Evolutionary conservation across 2,329 filamentous ascomycete genomes (phyloP), one percentile per base, ranked within the genome.

Genomic region (Hirsutella thompsonii): DNA sequence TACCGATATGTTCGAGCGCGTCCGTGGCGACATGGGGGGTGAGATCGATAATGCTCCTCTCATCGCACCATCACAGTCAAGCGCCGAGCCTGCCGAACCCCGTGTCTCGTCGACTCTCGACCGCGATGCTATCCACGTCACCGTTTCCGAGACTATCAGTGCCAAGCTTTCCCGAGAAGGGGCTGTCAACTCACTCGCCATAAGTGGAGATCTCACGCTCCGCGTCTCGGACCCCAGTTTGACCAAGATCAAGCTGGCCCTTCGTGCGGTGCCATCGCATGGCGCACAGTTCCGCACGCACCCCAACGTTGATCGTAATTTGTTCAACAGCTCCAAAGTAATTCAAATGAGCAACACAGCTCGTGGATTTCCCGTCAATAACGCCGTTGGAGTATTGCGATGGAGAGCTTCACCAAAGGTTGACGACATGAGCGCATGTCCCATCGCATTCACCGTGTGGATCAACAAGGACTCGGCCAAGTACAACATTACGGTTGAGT

Each of bases 381-480:
- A 94, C 58, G 79, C 84, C 14, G 90, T 96, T 43, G 88, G 85
- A 42, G 89, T 96, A 34, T 72, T 98, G 58, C 79, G 90, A 59
- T 98, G 92, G 92, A 84, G 88, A 55, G 83, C 86, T 19, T 79
- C 81, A 14, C 83, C 87, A 38, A 88, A 86, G 63, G 72, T 75
- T 2, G 88, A 93, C 50, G 86, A 93, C 52, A 64, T 82, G 29
- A 80, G 79, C 46, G 78, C 89, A 41, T 79, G 93, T 30, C 92
- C 92, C 8, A 92, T 98, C 55, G 92, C 84, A 30, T 96, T 98
- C 61, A 95, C 88, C 2, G 90, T 95, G 30, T 98, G 92, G 92
- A 86, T 94, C 45, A 95, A 94, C 64, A 88, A 89, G 62, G 83
- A 85, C 37, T 77, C 81, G 37, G 78, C 79, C 57, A 88, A 81